These are phyloP conservation scores for Phaeosphaeria sp. DNA, from an alignment of 2,329 filamentous ascomycete genomes.

Conservation along the genomic window DNA sequence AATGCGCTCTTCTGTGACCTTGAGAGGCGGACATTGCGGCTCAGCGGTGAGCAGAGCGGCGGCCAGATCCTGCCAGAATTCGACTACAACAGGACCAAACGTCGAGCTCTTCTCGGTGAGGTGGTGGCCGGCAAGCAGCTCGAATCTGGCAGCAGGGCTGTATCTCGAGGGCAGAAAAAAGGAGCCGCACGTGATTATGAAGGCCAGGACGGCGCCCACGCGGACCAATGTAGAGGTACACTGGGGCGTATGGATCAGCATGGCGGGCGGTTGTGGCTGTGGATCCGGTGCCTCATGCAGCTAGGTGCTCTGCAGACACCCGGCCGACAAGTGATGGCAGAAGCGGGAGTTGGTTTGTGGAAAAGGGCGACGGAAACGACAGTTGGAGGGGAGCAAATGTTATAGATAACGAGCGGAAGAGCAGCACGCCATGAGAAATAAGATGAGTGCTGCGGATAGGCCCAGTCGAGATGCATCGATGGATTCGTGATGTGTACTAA, in stretches of 20 bases:
- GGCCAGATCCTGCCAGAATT: constrained; percentile 24
- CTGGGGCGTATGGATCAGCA: constrained; percentile 19
- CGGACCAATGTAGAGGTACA: constrained; percentile 17
- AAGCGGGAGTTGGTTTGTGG: not conserved
- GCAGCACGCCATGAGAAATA: not conserved
- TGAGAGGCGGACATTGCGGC: constrained; percentile 20
- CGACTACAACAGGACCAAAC: constrained; percentile 14
- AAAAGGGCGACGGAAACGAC: not conserved
- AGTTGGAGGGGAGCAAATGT: not conserved
- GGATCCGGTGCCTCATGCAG: constrained; percentile 3
- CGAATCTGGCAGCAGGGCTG: constrained; percentile 2
- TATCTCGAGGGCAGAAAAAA: constrained; percentile 17
- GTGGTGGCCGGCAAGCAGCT: constrained; percentile 9
- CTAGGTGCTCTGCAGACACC: not conserved
- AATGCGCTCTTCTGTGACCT: constrained; percentile 13
- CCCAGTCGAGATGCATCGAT: not conserved
- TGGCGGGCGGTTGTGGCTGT: constrained; percentile 6
- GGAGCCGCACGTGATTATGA: constrained; percentile 14
- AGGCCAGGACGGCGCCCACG: constrained; percentile 14
- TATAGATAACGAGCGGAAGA: not conserved
- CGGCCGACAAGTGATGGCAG: not conserved
- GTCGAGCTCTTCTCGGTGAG: constrained; percentile 19
- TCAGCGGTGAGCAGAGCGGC: constrained; percentile 17
- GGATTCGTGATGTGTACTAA: not conserved
- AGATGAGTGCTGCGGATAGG: not conserved